Evolutionary conservation across 371 early-diverging fungal genomes (phyloP), one percentile per base, ranked within the genome.

Genomic region (Mortierella sp.): DNA sequence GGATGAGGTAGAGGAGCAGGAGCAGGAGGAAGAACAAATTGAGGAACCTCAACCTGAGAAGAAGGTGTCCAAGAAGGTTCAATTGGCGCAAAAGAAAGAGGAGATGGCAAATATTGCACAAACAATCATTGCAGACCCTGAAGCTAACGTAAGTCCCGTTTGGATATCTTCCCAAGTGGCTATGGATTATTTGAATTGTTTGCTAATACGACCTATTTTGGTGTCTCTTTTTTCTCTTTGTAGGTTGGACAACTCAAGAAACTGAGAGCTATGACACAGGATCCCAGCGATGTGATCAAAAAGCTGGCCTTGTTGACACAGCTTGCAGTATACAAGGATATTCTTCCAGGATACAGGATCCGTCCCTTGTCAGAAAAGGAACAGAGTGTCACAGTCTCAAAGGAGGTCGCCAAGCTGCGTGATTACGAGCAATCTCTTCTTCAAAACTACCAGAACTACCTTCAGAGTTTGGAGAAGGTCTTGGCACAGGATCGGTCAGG

Each of bases 331-430:
- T 97, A 90, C 83, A 88, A 92, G 62, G 98, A 98, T 79, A 94
- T 98, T 70, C 86, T 97, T 43, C 98, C 98, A 1, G 97, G 94
- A 82, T 97, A 97, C 82, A 90, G 95, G 54, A 97, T 97, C 63
- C 93, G 98, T 37, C 86, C 90, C 39, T 80, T 95, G 57, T 89
- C 95, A 0, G 94, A 91, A 41, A 83, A 87, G 63, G 97, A 97
- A 80, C 84, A 89, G 79, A 67, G 78, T 42, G 82, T 71, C 41
- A 85, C 92, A 60, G 94, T 97, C 1, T 91, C 95, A 32, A 95
- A 93, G 79, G 97, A 96, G 14, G 94, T 98, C 30, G 91, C 92
- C 57, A 88, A 89, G 75, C 79, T 94, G 64, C 90, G 97, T 37
- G 86, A 92, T 31, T 94, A 85, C 79, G 98, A 98, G 82, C 91